Percentiles rank a stretch among this genome's conserved stretches.
phyloP scores from a whole-genome alignment of 257 asterid species.

The Salvia miltiorrhiza region DNA sequence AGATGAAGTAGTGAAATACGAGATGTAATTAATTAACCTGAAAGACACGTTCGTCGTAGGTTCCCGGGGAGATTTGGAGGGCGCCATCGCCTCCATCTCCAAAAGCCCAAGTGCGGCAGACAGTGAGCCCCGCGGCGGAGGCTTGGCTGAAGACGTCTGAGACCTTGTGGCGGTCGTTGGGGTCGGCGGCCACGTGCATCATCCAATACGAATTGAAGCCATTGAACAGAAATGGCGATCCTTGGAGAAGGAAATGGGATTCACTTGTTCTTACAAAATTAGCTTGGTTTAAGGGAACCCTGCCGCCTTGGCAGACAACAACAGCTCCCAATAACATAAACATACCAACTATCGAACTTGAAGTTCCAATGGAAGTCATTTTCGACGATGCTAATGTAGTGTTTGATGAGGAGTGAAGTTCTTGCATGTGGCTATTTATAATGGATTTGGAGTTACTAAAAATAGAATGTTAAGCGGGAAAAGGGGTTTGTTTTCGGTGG shows the following conservation, averaged over 20 bases:
- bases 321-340: not conserved
- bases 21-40: too few species aligned
- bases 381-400: not conserved
- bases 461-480: constrained; percentile 30
- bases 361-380: constrained; percentile 2
- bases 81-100: constrained; percentile 52
- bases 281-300: constrained; percentile 21
- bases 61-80: constrained; percentile 63
- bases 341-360: constrained; percentile 3
- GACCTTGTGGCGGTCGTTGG: constrained; percentile 45
- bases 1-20: too few species aligned
- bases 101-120: constrained; percentile 81
- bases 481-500: constrained; percentile 37
- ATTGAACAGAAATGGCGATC: constrained; percentile 62
- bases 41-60: constrained; percentile 63
- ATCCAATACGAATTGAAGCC: constrained; percentile 84
- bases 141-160: constrained; percentile 52
- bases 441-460: constrained; percentile 26
- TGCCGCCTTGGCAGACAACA: constrained; percentile 21
- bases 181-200: constrained; percentile 63
- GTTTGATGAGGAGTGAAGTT: constrained; percentile 12
- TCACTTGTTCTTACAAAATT: constrained; percentile 41
- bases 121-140: constrained; percentile 53
- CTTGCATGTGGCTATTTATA: constrained; percentile 41
- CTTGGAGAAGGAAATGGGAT: constrained; percentile 47